These are phyloP conservation scores for Colletotrichum tamarilloi DNA, from an alignment of 2,329 filamentous ascomycete species.

Conservation along the genomic window DNA sequence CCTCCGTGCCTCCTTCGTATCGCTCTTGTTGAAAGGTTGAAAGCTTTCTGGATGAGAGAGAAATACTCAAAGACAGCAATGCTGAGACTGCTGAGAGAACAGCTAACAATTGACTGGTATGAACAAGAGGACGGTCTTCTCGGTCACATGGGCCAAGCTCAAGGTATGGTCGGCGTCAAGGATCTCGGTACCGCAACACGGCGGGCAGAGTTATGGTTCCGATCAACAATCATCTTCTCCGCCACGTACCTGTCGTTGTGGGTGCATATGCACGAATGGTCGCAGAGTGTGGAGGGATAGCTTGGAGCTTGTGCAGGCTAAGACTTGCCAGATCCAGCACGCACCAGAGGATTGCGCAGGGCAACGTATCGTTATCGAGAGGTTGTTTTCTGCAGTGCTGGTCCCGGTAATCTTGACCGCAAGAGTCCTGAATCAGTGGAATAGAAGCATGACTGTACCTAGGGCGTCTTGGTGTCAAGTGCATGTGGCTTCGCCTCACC, in stretches of 20 bases:
- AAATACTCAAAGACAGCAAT: not conserved
- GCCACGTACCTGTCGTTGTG: slow-evolving; percentile 20
- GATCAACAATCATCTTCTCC: slow-evolving; percentile 13
- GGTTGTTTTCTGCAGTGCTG: not conserved
- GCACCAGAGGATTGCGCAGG: slow-evolving; percentile 1
- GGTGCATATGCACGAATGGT: slow-evolving; percentile 32
- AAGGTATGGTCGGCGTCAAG: not conserved
- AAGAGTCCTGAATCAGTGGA: slow-evolving; percentile 7
- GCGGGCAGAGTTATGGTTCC: slow-evolving; percentile 8
- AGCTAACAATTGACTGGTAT: not conserved
- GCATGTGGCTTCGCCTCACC: slow-evolving; percentile 10
- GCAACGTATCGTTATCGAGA: slow-evolving; percentile 3
- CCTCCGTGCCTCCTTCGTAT: not conserved
- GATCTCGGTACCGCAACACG: not conserved
- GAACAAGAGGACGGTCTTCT: not conserved
- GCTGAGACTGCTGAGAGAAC: not conserved
- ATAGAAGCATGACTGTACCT: slow-evolving; percentile 1
- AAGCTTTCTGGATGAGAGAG: not conserved
- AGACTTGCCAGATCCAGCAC: slow-evolving; percentile 18
- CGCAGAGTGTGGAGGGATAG: slow-evolving; percentile 14
- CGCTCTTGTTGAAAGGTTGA: not conserved
- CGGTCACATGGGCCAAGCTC: not conserved
- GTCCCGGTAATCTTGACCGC: not conserved
- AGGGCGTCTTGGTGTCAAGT: not conserved
- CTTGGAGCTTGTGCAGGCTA: slow-evolving; percentile 29